Percentiles rank a stretch among this genome's conserved stretches.
Evolutionary conservation across 2,329 filamentous ascomycete genomes (phyloP).

Genomic region (Hypoxylon sp.): DNA sequence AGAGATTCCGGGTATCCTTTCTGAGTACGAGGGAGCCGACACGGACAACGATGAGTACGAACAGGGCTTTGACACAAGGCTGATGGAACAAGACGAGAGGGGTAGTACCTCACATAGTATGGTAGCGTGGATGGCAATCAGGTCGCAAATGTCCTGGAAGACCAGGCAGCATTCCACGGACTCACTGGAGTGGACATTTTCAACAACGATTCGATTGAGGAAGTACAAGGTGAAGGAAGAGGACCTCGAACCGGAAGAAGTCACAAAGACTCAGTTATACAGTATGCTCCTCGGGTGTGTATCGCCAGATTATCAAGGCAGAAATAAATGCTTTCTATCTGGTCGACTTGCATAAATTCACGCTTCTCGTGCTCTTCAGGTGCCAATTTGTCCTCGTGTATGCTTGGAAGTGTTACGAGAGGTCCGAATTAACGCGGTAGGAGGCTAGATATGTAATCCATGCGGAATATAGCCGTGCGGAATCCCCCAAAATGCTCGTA

Average conservation of each 20-base stretch:
- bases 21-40: no score
- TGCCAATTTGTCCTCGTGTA: constrained; percentile 10
- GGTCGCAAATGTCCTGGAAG: no score
- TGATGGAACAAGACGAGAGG: no score
- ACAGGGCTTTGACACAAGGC: no score
- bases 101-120: no score
- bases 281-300: constrained; percentile 8
- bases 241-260: constrained; percentile 27
- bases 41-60: no score
- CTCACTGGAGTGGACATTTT: no score
- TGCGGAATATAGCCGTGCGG: constrained; percentile 11
- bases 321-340: constrained; percentile 16
- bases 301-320: constrained; percentile 11
- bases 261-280: constrained; percentile 15
- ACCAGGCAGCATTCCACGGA: no score
- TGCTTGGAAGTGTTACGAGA: constrained; percentile 7
- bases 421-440: constrained; percentile 17
- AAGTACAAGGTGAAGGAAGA: background rate
- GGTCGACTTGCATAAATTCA: constrained; percentile 1
- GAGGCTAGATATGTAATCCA: constrained; percentile 6
- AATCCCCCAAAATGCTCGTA: constrained; percentile 8
- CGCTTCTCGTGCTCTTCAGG: constrained; percentile 7
- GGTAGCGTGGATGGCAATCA: no score
- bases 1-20: no score
- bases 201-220: no score